Base-by-base conservation (phyloP, 2,329 filamentous ascomycete species). In the Xylaria sp. region DNA sequence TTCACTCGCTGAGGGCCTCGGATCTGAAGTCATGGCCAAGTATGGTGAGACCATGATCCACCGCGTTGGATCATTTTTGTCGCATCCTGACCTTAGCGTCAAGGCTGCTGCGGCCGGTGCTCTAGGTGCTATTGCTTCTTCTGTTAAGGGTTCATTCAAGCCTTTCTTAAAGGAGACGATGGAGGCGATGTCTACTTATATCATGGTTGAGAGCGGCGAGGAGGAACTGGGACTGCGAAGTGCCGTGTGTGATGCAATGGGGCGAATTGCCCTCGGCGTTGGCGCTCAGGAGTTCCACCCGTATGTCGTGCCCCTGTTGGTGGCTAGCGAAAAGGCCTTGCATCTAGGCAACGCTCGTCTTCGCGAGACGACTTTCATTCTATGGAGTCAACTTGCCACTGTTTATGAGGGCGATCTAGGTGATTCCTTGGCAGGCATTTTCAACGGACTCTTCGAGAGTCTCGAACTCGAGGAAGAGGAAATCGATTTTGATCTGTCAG, bases 101-200 rank as follows among this genome's bases (percentile, higher is more conserved):
- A 97, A 97, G 84, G 90, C 90, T 70, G 88, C 93, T 49, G 91
- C 94, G 54, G 92, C 94, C 62, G 91, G 92, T 69, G 95, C 94
- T 51, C 86, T 97, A 44, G 94, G 95, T 59, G 93, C 94, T 41
- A 91, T 98, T 68, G 95, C 95, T 31, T 89, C 90, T 13, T 92
- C 93, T 54, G 88, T 95, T 58, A 91, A 92, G 72, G 85, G 89
- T 64, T 87, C 86, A 13, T 99, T 98, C 82, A 80, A 90, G 70
- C 92, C 93, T n/a, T 98, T 91, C 83, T 97, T 98, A 75, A 87
- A 92, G 71, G 85, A 90, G 66, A 93, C 92, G 27, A 97, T 99
- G 92, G 85, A 90, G 65, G 87, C 90, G n/a, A 87, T 98, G 59
- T 92, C 91, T 56, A 85, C 87, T 55, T 97, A 92, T 71, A 90